phyloP scores from a whole-genome alignment of 768 basidiomycete species.

The Trametes coccinea region DNA sequence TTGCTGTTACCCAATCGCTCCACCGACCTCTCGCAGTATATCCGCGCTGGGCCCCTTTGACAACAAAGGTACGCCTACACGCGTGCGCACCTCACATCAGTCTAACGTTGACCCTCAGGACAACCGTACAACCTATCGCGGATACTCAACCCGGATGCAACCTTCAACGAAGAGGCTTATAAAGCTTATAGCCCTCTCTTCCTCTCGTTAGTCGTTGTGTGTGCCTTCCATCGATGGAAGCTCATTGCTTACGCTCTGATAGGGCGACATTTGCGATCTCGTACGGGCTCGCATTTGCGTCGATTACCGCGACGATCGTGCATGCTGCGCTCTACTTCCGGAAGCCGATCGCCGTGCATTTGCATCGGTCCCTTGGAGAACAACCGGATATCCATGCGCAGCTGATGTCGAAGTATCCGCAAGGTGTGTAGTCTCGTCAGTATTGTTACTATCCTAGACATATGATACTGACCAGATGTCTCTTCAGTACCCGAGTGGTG shows the following conservation, averaged over 20 bases:
- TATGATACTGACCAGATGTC: slow-evolving; percentile 27
- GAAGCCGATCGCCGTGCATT: slow-evolving; percentile 43
- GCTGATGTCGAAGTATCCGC: slow-evolving; percentile 46
- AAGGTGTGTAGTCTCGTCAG: slow-evolving; percentile 14
- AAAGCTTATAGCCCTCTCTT: slow-evolving; percentile 46
- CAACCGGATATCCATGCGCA: slow-evolving; percentile 53
- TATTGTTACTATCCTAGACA: slow-evolving; percentile 37
- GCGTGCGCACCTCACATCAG: too few relatives aligned
- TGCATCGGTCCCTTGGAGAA: slow-evolving; percentile 43
- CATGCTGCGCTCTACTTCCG: slow-evolving; percentile 49
- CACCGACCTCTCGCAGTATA: slow-evolving; percentile 13
- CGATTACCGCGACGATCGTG: slow-evolving; percentile 45
- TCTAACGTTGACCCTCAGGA: slow-evolving; percentile 38
- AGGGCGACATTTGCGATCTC: slow-evolving; percentile 53
- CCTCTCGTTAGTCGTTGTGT: slow-evolving; percentile 33
- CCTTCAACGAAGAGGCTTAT: slow-evolving; percentile 41
- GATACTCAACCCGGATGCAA: slow-evolving; percentile 39
- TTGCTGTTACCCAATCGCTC: background rate
- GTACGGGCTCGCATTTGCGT: slow-evolving; percentile 45
- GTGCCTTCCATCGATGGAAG: background rate
- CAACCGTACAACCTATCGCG: slow-evolving; percentile 40
- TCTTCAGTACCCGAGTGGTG: slow-evolving; percentile 51
- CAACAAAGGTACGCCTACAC: too few relatives aligned
- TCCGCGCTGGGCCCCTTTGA: slow-evolving; percentile 44
- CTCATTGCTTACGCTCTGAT: too few relatives aligned